These are phyloP conservation scores for Cytospora piceicola DNA, from an alignment of 2,329 filamentous ascomycete genomes.

Conservation along the genomic window DNA sequence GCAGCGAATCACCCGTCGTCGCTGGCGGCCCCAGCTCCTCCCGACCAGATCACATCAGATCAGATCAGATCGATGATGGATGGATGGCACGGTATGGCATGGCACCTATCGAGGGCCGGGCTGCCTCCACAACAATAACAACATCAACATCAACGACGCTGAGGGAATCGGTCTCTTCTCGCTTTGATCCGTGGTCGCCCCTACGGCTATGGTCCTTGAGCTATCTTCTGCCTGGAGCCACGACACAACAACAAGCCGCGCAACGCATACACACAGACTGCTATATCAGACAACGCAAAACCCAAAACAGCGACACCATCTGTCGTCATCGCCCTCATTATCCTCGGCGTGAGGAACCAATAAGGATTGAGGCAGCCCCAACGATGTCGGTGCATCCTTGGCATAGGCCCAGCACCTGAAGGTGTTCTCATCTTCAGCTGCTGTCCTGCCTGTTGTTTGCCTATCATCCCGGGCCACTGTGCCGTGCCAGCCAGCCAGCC, in stretches of 20 bases:
- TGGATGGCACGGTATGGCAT: no score
- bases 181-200: neutral
- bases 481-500: neutral
- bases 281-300: neutral
- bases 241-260: neutral
- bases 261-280: neutral
- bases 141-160: no score
- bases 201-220: neutral
- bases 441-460: neutral
- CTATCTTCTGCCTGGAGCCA: neutral
- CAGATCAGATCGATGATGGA: no score
- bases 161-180: no score
- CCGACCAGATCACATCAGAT: no score
- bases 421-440: neutral
- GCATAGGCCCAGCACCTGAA: neutral
- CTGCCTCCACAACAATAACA: no score
- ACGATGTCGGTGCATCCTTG: neutral
- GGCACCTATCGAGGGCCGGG: no score
- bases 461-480: neutral
- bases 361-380: neutral
- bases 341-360: neutral
- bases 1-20: neutral
- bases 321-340: constrained; percentile 4
- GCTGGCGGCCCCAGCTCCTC: no score
- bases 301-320: constrained; percentile 5